Base-by-base conservation (phyloP, 1,284 basidiomycete species). In the Athelia sp. region DNA sequence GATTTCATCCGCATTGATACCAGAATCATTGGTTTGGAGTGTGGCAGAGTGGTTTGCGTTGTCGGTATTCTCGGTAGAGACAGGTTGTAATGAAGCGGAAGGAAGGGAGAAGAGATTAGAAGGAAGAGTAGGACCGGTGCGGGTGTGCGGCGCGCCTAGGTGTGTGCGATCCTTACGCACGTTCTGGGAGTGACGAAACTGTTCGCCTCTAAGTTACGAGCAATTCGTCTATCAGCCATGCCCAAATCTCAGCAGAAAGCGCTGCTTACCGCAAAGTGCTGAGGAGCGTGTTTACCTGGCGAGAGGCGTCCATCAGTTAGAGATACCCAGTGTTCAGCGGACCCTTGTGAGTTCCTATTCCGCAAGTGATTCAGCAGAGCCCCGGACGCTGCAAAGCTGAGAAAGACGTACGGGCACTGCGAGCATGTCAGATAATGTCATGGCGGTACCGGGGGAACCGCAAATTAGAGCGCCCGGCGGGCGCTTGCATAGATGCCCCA, bases 171-270 rank as follows among this genome's bases (percentile, higher is more conserved):
- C 66, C 68, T 24, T 72, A 72, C 63, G 70, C 6, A 76, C 53
- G 58, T 87, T 87, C 53, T 78, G 80, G 21, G 66, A 56, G 54
- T 78, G 85, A 45, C 84, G 73, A 52, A 80, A 86, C 42, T 87
- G 81, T 61, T 87, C 85, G 11, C 82, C 84, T 62, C 83, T 82
- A 36, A n/a, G 6, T 9, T 6, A 44, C 56, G 50, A 4, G 19
- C 24, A 46, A 40, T 35, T 23, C 47, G 26, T 17, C 32, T 32
- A 15, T 54, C 24, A 47, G 48, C 29, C 22, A 35, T 31, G 36
- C 44, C 42, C 32, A 21, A 15, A 11, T 49, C 9, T 10, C 14
- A 23, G 32, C 19, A 22, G 26, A 9, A 32, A 21, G 38, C 24
- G 24, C 35, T 23, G 54, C 64, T 43, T 46, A 75, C 77, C 77